Base-by-base conservation (phyloP, 192 early-diverging fungal species). In the Kappamyces sp. region DNA sequence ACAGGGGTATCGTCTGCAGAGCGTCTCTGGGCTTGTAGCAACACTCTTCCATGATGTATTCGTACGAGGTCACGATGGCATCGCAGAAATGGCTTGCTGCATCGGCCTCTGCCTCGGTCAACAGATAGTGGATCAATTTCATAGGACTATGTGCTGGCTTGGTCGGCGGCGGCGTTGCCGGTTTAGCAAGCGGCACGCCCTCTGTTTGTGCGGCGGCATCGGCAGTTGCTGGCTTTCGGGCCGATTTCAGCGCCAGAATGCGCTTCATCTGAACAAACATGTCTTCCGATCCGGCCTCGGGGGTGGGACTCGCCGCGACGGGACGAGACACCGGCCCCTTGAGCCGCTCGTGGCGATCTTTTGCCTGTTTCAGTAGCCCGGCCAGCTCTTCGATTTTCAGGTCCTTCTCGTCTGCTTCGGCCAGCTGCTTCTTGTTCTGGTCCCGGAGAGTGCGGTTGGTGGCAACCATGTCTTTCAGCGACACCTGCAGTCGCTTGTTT, bases 181-280 rank as follows among this genome's bases (percentile, higher is more conserved):
- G 54, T 40, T 40, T 4, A 39, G 37, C n/a, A 4, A 50, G 49
- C 1, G 49, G 32, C 32, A 55, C 13, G 32, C 47, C 38, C 47
- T 55, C 36, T 7, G 54, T 40, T 15, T 55, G 54, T 33, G 38
- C 38, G 1, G 34, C 33, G n/a, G 38, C 32, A 38, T 36, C 5
- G 4, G 36, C 38, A 3, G 8, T 23, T 7, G 31, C 38, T 34
- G 42, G 33, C 23, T 15, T 40, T n/a, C n/a, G n/a, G 4, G 33
- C 6, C 31, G 32, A 44, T 31, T 7, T 40, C 36, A 44, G 42
- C 32, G 33, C 32, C 31, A 55, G 42, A 0, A 55, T 31, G 42
- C 47, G 42, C 38, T 55, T 55, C 54, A 55, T 55, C 32, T 55
- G 54, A 10, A 34, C 5, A 40, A 55, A 55, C 33, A 55, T 55